A percentile compares a stretch with the other conserved stretches of the same genome.
Conservation (phyloP, 1,139 yeast genomes). For the Diutina siamensis region DNA sequence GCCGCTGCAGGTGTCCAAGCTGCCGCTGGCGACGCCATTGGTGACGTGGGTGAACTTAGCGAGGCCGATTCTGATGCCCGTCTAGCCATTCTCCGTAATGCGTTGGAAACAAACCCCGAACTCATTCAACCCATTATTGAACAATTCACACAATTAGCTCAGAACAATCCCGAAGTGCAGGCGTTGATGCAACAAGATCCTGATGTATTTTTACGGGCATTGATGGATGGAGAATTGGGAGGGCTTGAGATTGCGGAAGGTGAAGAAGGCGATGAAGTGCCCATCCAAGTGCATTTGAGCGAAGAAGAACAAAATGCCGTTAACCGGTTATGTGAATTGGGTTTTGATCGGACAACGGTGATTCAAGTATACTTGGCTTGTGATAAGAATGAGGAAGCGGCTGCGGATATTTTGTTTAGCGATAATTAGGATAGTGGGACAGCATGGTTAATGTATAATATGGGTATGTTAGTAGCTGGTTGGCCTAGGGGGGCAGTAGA, state of each 20-base stretch:
- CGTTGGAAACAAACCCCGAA: constrained; percentile 81
- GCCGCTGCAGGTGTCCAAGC: constrained; percentile 27
- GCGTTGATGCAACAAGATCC: constrained; percentile 74
- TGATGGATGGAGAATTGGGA: constrained; percentile 47
- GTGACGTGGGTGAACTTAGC: constrained; percentile 14
- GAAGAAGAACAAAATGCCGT: constrained; percentile 85
- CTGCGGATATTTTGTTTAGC: constrained; percentile 81
- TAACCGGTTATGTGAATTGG: constrained; percentile 77
- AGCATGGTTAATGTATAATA: background rate
- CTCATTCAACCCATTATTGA: constrained; percentile 76
- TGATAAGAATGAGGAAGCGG: constrained; percentile 93
- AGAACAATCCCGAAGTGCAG: constrained; percentile 83
- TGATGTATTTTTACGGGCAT: constrained; percentile 67
- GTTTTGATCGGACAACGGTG: constrained; percentile 79
- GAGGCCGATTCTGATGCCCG: constrained; percentile 30
- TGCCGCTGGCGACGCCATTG: constrained; percentile 33
- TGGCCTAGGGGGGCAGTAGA: no score
- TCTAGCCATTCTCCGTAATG: constrained; percentile 59
- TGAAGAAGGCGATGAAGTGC: constrained; percentile 25
- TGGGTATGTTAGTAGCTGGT: background rate
- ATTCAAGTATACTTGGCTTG: constrained; percentile 96
- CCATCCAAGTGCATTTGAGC: constrained; percentile 52
- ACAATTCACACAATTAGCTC: constrained; percentile 46
- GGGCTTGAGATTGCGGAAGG: constrained; percentile 26
- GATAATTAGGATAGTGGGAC: constrained; percentile 21